These are phyloP conservation scores for Erysiphe pisi DNA, from an alignment of 2,329 filamentous ascomycete species.

Conservation along the genomic window DNA sequence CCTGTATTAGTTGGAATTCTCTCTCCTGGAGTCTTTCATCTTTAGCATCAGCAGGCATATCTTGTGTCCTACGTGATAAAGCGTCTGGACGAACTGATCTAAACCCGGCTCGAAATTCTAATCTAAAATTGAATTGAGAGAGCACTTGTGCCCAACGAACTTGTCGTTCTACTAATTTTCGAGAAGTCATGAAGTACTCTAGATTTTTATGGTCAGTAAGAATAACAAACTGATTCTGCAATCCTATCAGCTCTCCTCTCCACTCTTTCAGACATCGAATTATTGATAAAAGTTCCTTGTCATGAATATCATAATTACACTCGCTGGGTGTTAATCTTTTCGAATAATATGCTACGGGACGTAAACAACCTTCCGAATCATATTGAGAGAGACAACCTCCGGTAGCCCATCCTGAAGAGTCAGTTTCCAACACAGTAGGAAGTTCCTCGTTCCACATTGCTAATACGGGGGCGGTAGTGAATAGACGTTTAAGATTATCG, in stretches of 20 bases:
- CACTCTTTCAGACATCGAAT: not conserved
- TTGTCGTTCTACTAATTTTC: not conserved
- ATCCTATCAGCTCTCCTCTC: not conserved
- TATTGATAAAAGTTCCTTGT: not conserved
- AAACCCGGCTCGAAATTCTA: not conserved
- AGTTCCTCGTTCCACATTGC: not conserved
- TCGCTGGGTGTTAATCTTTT: not conserved
- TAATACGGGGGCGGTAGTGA: not conserved
- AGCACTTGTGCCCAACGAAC: not conserved
- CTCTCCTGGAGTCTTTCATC: not conserved
- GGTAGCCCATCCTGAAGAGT: not conserved
- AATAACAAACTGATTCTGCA: not conserved
- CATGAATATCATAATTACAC: not conserved
- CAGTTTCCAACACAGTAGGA: not conserved
- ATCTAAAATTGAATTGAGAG: not conserved
- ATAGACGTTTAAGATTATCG: not conserved
- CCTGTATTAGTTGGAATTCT: not conserved
- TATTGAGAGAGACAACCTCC: not conserved
- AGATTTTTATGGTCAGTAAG: not conserved
- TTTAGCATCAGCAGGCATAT: not conserved
- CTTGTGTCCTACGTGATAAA: not conserved
- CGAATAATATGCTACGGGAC: not conserved
- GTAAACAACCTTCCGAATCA: not conserved
- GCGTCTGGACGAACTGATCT: not conserved
- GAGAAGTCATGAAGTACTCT: too few relatives aligned